Percentiles rank a stretch among this genome's conserved stretches.
Evolutionary conservation across 176 grass and related monocot genomes (phyloP).

Genomic region (Alopecurus myosuroides): DNA sequence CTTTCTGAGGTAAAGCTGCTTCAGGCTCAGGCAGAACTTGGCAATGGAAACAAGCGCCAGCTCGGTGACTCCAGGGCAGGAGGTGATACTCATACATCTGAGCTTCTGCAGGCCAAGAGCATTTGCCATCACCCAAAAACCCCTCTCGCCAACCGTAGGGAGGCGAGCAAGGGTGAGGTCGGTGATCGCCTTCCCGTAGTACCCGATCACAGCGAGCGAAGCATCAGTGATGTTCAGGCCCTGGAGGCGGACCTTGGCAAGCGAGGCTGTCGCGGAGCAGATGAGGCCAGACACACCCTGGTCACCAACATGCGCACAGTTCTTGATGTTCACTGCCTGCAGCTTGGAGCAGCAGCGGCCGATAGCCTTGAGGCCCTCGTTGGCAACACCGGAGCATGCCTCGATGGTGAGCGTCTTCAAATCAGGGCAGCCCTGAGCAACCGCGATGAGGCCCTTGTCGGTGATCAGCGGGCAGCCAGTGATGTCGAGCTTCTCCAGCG

Average conservation of each 20-base stretch:
- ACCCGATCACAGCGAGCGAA: slow-evolving; percentile 75
- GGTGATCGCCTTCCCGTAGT: slow-evolving; percentile 65
- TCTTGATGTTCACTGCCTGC: slow-evolving; percentile 71
- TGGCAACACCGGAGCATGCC: slow-evolving; percentile 52
- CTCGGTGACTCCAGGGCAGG: slow-evolving; percentile 73
- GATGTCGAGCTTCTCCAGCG: slow-evolving; percentile 74
- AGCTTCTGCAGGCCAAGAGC: slow-evolving; percentile 83
- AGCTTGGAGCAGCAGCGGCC: slow-evolving; percentile 63
- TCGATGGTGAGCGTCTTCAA: slow-evolving; percentile 54
- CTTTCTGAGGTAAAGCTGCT: slow-evolving; percentile 62
- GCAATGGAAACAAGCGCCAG: slow-evolving; percentile 59
- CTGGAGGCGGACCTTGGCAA: slow-evolving; percentile 69
- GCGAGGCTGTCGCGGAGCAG: slow-evolving; percentile 43
- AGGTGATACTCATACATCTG: slow-evolving; percentile 48
- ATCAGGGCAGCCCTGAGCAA: slow-evolving; percentile 65
- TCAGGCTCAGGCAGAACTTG: slow-evolving; percentile 76
- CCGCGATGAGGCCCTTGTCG: slow-evolving; percentile 54
- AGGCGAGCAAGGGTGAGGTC: slow-evolving; percentile 64
- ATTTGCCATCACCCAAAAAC: slow-evolving; percentile 99
- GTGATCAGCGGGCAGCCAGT: slow-evolving; percentile 64
- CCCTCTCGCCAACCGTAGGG: slow-evolving; percentile 62
- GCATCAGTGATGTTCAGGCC: slow-evolving; percentile 73
- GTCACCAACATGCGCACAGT: slow-evolving; percentile 58
- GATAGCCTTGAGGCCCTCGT: slow-evolving; percentile 59
- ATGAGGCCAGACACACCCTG: slow-evolving; percentile 73